Base-by-base conservation (phyloP, 2,329 filamentous ascomycete genomes). In the Cryphonectria japonica region DNA sequence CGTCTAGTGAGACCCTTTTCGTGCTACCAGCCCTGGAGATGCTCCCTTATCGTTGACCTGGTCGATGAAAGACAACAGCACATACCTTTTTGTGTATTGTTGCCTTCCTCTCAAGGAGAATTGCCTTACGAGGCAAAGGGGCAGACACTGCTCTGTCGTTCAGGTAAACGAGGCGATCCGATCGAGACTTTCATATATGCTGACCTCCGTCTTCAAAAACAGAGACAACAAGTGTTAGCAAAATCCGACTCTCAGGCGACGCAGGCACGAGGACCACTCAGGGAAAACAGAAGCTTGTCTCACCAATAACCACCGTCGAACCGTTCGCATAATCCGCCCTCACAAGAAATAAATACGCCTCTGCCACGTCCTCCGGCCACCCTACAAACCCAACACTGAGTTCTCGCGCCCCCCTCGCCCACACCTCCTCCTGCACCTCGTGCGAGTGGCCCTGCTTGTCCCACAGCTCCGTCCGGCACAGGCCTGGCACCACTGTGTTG, bases 381-480 rank as follows among this genome's bases (percentile, higher is more conserved):
- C 75, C 77, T 37, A 77, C 76, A 64, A 78, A 78, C 22, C 77
- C 77, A 3, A 78, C 73, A 50, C 75, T 76, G 39, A 77, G 69
- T 41, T 70, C 74, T 69, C 70, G 68, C 14, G 69, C 73, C 3
- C 74, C 75, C 32, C 71, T 70, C 4, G 74, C 70, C 64, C 77
- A 77, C 13, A 76, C 73, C 72, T 76, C 68, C 57, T 75, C 65
- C 71, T 79, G 77, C 65, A 74, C 72, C 67, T 77, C 76, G 66
- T 74, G 74, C 66, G 69, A 75, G 57, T 77, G 71, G 52, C 77
- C 77, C 39, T 77, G 73, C 73, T 78, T 79, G 62, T 77, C 77
- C 77, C 77, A 78, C n/a, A 79, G 74, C 75, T 77, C 76, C 34
- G 78, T 79, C 75, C 76, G 73, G 46, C 78, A 77, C 19, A 79